Conservation (phyloP, 2,329 filamentous ascomycete genomes). For the Helminthosporium solani region DNA sequence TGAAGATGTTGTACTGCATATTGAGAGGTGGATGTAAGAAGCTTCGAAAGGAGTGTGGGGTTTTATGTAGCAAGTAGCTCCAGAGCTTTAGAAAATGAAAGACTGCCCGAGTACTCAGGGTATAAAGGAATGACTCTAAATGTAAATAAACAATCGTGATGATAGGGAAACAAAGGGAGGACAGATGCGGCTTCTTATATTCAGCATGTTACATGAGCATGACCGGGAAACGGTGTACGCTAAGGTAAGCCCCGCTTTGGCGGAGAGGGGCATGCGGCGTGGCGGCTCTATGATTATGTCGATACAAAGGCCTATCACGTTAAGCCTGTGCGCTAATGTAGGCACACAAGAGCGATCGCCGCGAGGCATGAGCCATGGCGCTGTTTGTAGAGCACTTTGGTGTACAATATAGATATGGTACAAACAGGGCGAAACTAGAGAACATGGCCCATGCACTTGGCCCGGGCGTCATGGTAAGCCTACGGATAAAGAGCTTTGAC, state of each 20-base stretch:
- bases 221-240: slow-evolving; percentile 1
- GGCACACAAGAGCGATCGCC: slow-evolving; percentile 7
- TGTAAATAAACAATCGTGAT: neutral
- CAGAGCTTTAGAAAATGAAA: slow-evolving; percentile 33
- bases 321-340: slow-evolving; percentile 20
- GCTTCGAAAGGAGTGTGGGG: slow-evolving; percentile 12
- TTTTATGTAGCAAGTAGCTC: slow-evolving; percentile 21
- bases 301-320: slow-evolving; percentile 10
- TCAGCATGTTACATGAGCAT: slow-evolving; percentile 1
- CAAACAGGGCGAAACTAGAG: too few species aligned
- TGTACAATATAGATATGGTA: too few species aligned
- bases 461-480: too few species aligned
- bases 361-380: too few species aligned
- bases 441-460: too few species aligned
- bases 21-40: slow-evolving; percentile 2
- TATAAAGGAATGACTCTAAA: slow-evolving; percentile 4
- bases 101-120: slow-evolving; percentile 21
- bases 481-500: too few species aligned
- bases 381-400: too few species aligned
- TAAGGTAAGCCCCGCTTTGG: slow-evolving; percentile 11
- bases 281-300: slow-evolving; percentile 10
- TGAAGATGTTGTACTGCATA: slow-evolving; percentile 24
- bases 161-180: neutral
- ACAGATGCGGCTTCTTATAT: slow-evolving; percentile 19
- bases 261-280: slow-evolving; percentile 9